Base-by-base conservation (phyloP, 495 filamentous ascomycete species). In the Daldinia grandis region DNA sequence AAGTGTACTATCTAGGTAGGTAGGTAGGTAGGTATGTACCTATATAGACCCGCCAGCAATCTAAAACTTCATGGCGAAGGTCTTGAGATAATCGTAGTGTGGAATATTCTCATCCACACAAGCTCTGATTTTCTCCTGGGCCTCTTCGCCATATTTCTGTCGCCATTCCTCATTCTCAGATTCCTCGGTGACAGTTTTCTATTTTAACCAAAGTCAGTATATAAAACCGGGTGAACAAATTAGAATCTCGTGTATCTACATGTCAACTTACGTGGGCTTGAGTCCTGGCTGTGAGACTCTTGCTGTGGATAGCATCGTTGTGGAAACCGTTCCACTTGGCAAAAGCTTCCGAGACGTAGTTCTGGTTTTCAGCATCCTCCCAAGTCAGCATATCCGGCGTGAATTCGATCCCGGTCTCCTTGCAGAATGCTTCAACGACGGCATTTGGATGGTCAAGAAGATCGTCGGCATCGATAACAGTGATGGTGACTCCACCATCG, bases 251-350 rank as follows among this genome's bases (percentile, higher is more conserved):
- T 5, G n/a, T 7, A 44, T 54, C 4, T 42, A 4, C n/a, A 19
- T 25, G 33, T 33, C 0, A 66, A 85, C 92, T 84, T 87, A 97
- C 94, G 74, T 92, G 87, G 42, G 74, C 78, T 40, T 77, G 61
- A 27, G 74, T 76, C 76, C 93, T 81, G 15, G 92, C 86, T 72
- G 88, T 90, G 69, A 99, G 78, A 44, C 87, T 88, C 55, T 83
- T 90, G 67, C 91, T 94, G 57, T 90, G 81, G 67, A 98, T 91
- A 17, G 93, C 95, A 83, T 98, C 95, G 57, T 98, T 91, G 75
- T 98, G 95, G 78, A 97, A 99, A 0, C 94, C 95, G 61, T 88
- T 89, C 95, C 95, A 99, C 81, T 99, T 99, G 81, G 92, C 92
- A 81, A 99, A 99, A 19, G 86, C 85, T 59, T 86, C 84, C 58